Evolutionary conservation across 208 protist species (phyloP), one percentile per base, ranked within the genome.

Genomic region (Trypanosoma congolense): DNA sequence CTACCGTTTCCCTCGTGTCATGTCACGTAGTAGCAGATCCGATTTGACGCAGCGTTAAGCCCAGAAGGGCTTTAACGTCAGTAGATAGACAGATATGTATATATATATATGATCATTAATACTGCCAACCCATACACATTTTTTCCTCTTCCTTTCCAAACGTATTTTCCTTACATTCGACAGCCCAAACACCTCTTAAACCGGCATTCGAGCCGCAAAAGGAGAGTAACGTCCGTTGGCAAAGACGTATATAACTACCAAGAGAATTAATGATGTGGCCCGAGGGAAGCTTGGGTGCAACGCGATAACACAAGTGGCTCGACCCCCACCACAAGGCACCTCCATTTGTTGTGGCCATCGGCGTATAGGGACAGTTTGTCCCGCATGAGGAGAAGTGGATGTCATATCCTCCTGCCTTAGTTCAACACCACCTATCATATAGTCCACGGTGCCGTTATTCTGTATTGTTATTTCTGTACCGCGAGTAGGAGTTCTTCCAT

Each of bases 391-490:
- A 51, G 71, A 73, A 16, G 64, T 55, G 5, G 86, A 87, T 43
- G 86, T 83, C 38, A 93, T 70, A 44, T 93, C 86, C 64, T 93
- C 81, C 65, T 93, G 86, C 47, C 80, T 82, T 28, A 93, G 70
- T 45, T 93, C 86, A 1, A 93, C 71, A 51, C 86, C 86, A 25
- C 82, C 86, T 45, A 93, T 82, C 30, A 81, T 56, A 18, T 90
- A 33, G 43, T 85, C 61, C 28, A 75, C 74, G 31, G 80, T 74
- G 22, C 71, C 62, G 57, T 90, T 84, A 70, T 93, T 93, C 61
- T 90, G 70, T 47, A 93, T 73, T 31, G 70, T 86, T 56, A 93
- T 50, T 68, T 93, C 81, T 30, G 86, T 93, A 6, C 86, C 86
- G 28, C 86, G 81, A 22, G 86, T 90, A 28, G 86, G 79, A 40